These are phyloP conservation scores for Suillus fuscotomentosus DNA, from an alignment of 768 basidiomycete genomes.

Conservation along the genomic window DNA sequence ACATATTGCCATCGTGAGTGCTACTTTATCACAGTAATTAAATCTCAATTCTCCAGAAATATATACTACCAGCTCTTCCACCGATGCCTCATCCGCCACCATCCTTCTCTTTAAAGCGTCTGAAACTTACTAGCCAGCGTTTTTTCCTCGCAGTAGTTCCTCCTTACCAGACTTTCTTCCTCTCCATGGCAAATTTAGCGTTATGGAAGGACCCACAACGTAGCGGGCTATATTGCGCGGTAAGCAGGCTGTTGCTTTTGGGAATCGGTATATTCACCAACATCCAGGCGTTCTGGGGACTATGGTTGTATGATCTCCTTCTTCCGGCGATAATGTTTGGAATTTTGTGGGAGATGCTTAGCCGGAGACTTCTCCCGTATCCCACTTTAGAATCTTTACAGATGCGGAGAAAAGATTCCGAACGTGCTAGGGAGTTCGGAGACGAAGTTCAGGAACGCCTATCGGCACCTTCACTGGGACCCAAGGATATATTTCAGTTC, in stretches of 20 bases:
- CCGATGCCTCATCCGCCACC: conserved; percentile 36
- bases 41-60: conserved; percentile 27
- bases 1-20: conserved; percentile 23
- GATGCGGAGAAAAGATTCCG: conserved; percentile 47
- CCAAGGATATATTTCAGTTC: conserved; percentile 54
- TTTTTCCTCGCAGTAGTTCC: conserved; percentile 54
- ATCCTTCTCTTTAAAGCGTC: conserved; percentile 52
- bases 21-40: conserved; percentile 11
- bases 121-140: conserved; percentile 51
- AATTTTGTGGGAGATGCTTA: conserved; percentile 47
- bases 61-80: conserved; percentile 49
- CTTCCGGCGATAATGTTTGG: conserved; percentile 49
- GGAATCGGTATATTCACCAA: conserved; percentile 5
- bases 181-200: conserved; percentile 41
- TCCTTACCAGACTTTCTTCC: conserved; percentile 45
- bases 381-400: conserved; percentile 55
- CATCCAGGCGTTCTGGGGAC: conserved; percentile 55
- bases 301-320: conserved; percentile 62
- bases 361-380: conserved; percentile 49
- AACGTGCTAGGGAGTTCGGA: conserved; percentile 51
- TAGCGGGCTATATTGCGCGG: conserved; percentile 51
- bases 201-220: conserved; percentile 51
- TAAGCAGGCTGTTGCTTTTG: conserved; percentile 32
- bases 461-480: conserved; percentile 43
- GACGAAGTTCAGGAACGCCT: conserved; percentile 47